Conservation (phyloP, 108 stramenopile species). For the Nannochloropsis granulata region DNA sequence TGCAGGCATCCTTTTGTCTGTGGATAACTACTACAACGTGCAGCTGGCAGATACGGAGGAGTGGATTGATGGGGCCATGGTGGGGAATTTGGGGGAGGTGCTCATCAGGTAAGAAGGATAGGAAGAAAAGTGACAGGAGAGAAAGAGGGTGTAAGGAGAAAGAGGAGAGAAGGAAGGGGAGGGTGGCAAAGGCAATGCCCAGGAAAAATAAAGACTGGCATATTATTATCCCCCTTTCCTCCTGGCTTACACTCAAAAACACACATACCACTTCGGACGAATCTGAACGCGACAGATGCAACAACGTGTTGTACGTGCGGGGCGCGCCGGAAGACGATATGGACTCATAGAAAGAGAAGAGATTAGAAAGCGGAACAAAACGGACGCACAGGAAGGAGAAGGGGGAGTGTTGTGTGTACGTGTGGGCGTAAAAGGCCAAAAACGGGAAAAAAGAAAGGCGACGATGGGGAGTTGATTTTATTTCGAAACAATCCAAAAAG, state of each 20-base stretch:
- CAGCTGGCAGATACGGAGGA: conserved; percentile 71
- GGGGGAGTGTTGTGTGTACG: too few species aligned
- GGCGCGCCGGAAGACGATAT: conserved; percentile 39
- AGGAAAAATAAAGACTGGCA: neutral
- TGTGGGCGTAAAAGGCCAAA: neutral
- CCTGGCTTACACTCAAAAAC: neutral
- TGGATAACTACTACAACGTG: conserved; percentile 97
- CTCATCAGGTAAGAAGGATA: conserved; percentile 51
- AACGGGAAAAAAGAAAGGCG: neutral
- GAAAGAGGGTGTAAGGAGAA: neutral
- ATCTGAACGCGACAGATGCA: conserved; percentile 38
- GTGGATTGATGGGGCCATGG: conserved; percentile 81
- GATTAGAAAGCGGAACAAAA: neutral
- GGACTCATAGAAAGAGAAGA: conserved; percentile 1
- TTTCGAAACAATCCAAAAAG: neutral
- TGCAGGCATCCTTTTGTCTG: conserved; percentile 61
- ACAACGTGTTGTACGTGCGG: conserved; percentile 92
- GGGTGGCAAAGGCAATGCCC: neutral
- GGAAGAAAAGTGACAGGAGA: neutral
- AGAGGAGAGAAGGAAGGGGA: neutral
- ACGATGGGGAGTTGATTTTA: neutral
- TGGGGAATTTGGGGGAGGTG: conserved; percentile 86
- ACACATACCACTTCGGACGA: too few species aligned
- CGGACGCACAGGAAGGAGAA: too few species aligned
- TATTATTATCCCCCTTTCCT: neutral